Evolutionary conservation across 805 yeast genomes (phyloP).

Genomic region (Wickerhamiella galacta): DNA sequence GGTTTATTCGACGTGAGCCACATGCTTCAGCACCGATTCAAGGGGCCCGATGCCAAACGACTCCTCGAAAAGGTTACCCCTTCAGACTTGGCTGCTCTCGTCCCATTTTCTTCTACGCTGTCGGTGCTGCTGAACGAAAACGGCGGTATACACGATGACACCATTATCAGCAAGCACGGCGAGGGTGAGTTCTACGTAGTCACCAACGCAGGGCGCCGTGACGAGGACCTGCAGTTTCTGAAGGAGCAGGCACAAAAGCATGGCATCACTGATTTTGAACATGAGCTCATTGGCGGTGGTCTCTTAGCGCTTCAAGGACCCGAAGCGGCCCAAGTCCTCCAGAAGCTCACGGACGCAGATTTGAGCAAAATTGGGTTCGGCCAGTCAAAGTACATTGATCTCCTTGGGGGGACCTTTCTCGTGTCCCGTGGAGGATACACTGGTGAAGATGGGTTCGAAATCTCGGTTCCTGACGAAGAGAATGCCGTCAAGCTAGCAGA

Average conservation of each 20-base stretch:
- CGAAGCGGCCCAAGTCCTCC: constrained; percentile 47
- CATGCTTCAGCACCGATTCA: constrained; percentile 79
- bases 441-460: constrained; percentile 96
- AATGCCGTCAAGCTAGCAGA: constrained; percentile 44
- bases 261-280: constrained; percentile 22
- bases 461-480: constrained; percentile 46
- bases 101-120: constrained; percentile 47
- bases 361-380: constrained; percentile 61
- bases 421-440: constrained; percentile 95
- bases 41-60: constrained; percentile 48
- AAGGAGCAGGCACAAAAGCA: constrained; percentile 30
- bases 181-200: constrained; percentile 64
- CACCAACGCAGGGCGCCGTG: constrained; percentile 91
- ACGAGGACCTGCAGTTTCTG: constrained; percentile 56
- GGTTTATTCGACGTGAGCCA: constrained; percentile 95
- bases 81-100: constrained; percentile 48
- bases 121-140: constrained; percentile 55
- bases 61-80: constrained; percentile 80
- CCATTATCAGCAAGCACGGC: constrained; percentile 73
- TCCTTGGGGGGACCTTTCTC: constrained; percentile 35
- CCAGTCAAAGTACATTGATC: constrained; percentile 33
- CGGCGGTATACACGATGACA: constrained; percentile 88
- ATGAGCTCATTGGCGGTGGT: constrained; percentile 43
- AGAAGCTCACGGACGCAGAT: constrained; percentile 42
- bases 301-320: constrained; percentile 92